Evolutionary conservation across 495 filamentous ascomycete species (phyloP).

Genomic region (Glonium stellatum): DNA sequence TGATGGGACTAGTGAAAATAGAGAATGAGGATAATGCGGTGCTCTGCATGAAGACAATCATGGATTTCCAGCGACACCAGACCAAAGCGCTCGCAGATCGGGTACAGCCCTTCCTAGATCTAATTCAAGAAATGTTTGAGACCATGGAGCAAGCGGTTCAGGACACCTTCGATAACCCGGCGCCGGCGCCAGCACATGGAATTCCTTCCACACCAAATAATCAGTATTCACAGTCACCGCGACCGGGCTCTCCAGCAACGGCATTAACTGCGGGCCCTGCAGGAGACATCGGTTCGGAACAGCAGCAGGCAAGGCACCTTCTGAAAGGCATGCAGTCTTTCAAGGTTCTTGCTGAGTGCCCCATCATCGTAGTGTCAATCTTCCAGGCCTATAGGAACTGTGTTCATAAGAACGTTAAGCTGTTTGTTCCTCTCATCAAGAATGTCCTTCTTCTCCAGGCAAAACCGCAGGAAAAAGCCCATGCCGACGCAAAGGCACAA

Average conservation of each 20-base stretch:
- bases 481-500: conserved; percentile 68
- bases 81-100: conserved; percentile 67
- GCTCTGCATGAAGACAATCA: conserved; percentile 94
- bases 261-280: conserved; percentile 42
- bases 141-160: conserved; percentile 86
- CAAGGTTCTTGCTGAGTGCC: conserved; percentile 95
- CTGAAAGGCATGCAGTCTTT: conserved; percentile 96
- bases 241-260: conserved; percentile 81
- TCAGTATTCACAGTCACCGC: conserved; percentile 73
- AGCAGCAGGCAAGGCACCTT: conserved; percentile 71
- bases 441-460: conserved; percentile 82
- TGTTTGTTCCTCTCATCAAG: conserved; percentile 91
- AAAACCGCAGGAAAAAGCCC: conserved; percentile 86
- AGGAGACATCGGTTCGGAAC: conserved; percentile 68
- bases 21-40: conserved; percentile 99
- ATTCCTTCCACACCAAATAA: conserved; percentile 74
- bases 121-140: conserved; percentile 94
- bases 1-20: conserved; percentile 77
- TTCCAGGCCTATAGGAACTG: conserved; percentile 83
- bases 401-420: conserved; percentile 78
- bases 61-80: conserved; percentile 91
- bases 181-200: conserved; percentile 46
- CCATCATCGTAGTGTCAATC: conserved; percentile 96
- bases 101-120: conserved; percentile 81
- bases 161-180: conserved; percentile 80